These are phyloP conservation scores for Delonix regia DNA, from an alignment of 306 rosid species.

Conservation along the genomic window DNA sequence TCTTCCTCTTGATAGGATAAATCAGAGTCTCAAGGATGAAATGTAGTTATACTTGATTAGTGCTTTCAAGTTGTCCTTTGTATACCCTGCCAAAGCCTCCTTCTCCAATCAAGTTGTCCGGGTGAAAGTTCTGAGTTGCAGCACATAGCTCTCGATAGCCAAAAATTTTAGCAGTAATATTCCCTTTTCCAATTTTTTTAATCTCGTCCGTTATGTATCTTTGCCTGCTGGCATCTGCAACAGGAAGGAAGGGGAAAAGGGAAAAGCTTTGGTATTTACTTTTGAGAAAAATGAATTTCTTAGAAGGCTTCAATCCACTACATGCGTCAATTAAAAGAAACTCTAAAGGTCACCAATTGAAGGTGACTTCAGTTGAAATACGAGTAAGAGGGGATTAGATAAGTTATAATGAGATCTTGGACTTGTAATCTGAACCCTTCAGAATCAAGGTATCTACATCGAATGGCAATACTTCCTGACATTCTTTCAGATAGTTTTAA, in stretches of 20 bases:
- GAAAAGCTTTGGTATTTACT: neutral
- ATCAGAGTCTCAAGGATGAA: neutral
- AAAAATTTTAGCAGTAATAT: conserved; percentile 61
- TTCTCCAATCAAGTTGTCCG: conserved; percentile 73
- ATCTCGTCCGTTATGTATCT: conserved; percentile 53
- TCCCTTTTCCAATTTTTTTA: conserved; percentile 68
- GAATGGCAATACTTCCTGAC: neutral
- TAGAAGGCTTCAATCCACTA: neutral
- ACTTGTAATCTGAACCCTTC: neutral
- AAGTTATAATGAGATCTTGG: neutral
- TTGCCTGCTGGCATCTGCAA: conserved; percentile 33
- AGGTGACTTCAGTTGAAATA: neutral
- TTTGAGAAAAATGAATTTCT: neutral
- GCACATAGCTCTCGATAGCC: conserved; percentile 63
- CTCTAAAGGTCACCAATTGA: neutral
- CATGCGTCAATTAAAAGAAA: neutral
- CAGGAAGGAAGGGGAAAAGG: conserved; percentile 1
- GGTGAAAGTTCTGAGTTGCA: conserved; percentile 77
- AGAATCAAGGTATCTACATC: neutral
- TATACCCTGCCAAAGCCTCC: conserved; percentile 95
- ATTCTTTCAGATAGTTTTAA: neutral
- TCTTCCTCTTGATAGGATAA: conserved; percentile 11
- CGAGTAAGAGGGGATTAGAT: neutral
- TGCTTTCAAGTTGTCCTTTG: conserved; percentile 60
- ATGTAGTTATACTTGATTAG: conserved; percentile 54